Conservation (phyloP, 1,284 basidiomycete genomes). For the Ustilago esculenta region DNA sequence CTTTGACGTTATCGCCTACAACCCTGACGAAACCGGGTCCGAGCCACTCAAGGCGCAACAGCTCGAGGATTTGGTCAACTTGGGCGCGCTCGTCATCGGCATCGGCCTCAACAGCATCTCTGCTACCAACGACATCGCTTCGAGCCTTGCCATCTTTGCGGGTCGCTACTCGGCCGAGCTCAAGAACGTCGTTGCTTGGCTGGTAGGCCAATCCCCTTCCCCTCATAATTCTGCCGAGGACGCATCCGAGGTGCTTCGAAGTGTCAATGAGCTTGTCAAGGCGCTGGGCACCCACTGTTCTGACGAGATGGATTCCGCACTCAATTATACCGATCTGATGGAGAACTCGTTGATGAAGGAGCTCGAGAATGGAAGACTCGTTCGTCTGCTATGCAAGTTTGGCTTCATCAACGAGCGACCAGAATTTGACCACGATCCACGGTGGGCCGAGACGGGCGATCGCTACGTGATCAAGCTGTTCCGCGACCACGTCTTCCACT, state of each 20-base stretch:
- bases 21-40: constrained; percentile 33
- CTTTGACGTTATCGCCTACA: constrained; percentile 63
- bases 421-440: constrained; percentile 93
- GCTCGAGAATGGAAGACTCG: constrained; percentile 95
- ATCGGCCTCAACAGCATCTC: constrained; percentile 77
- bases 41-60: constrained; percentile 63
- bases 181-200: constrained; percentile 80
- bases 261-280: constrained; percentile 80
- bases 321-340: constrained; percentile 80
- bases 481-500: constrained; percentile 97
- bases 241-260: constrained; percentile 69
- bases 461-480: constrained; percentile 98
- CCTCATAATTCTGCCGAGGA: constrained; percentile 18
- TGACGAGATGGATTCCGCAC: constrained; percentile 83
- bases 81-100: constrained; percentile 85
- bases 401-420: constrained; percentile 98
- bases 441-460: constrained; percentile 98
- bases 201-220: constrained; percentile 71
- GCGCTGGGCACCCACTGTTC: constrained; percentile 80
- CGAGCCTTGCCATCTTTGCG: constrained; percentile 80
- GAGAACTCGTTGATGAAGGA: constrained; percentile 87
- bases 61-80: constrained; percentile 87
- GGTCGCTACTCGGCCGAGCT: constrained; percentile 83
- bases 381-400: constrained; percentile 90
- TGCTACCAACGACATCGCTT: constrained; percentile 75